phyloP scores from a whole-genome alignment of 257 asterid genomes.

The Rubia yunnanensis region DNA sequence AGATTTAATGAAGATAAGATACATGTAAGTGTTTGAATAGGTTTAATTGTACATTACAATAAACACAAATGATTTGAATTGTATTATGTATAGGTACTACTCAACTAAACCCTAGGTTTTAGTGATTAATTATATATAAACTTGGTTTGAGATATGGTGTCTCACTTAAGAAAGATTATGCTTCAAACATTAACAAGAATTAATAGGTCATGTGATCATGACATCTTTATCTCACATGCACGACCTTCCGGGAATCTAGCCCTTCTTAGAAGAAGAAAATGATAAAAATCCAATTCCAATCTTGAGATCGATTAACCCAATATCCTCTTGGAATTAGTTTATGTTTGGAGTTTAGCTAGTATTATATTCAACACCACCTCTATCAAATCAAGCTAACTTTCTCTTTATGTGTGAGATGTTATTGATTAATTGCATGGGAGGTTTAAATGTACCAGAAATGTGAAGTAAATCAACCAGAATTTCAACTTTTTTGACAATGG shows the following conservation, averaged over 20 bases:
- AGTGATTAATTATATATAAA: neutral
- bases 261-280: neutral
- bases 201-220: conserved; percentile 28
- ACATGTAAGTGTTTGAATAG: too few relatives aligned
- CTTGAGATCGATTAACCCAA: neutral
- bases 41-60: too few relatives aligned
- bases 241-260: conserved; percentile 44
- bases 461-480: conserved; percentile 11
- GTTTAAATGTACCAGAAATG: conserved; percentile 11
- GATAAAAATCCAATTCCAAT: neutral
- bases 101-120: neutral
- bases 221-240: conserved; percentile 28
- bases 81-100: too few relatives aligned
- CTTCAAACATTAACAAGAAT: neutral
- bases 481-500: conserved; percentile 32
- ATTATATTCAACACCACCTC: neutral
- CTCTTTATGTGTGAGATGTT: neutral
- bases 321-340: conserved; percentile 18
- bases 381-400: conserved; percentile 9
- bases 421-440: neutral
- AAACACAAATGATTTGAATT: too few relatives aligned
- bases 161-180: conserved; percentile 1
- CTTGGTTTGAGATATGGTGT: conserved; percentile 1
- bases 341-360: conserved; percentile 4
- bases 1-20: too few relatives aligned